Evolutionary conservation across 148 eudicot species (phyloP).

Genomic region (Camellia lanceoleosa): DNA sequence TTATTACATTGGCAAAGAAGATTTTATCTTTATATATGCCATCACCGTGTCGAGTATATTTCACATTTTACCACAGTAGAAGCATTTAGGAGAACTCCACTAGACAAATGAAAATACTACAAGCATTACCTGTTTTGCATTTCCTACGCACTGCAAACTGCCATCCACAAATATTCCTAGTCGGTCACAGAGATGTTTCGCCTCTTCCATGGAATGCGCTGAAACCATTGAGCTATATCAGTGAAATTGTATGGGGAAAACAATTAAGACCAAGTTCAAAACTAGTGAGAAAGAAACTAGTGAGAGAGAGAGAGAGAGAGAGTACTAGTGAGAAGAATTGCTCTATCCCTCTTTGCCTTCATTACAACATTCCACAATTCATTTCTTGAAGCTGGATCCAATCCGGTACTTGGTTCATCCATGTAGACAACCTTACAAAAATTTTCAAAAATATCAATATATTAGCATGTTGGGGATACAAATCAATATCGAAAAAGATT

Average conservation of each 20-base stretch:
- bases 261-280: neutral
- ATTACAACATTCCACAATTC: slow-evolving; percentile 83
- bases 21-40: too few species aligned
- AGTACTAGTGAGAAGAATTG: slow-evolving; percentile 85
- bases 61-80: too few species aligned
- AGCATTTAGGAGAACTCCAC: too few species aligned
- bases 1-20: too few species aligned
- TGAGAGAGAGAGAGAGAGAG: slow-evolving; percentile 8
- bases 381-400: slow-evolving; percentile 94
- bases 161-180: slow-evolving; percentile 88
- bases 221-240: slow-evolving; percentile 21
- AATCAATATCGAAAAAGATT: neutral
- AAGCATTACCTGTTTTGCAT: slow-evolving; percentile 67
- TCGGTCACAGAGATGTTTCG: slow-evolving; percentile 79
- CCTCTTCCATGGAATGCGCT: slow-evolving; percentile 98
- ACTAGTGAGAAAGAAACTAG: too few species aligned
- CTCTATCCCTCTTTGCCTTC: slow-evolving; percentile 70
- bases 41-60: neutral
- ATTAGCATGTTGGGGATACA: neutral
- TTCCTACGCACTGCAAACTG: slow-evolving; percentile 79
- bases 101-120: neutral
- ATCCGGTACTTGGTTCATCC: slow-evolving; percentile 96
- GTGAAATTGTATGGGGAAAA: neutral
- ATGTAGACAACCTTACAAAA: slow-evolving; percentile 71
- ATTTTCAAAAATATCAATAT: slow-evolving; percentile 5